Conservation (phyloP, 768 basidiomycete genomes). For the Glaciozyma martinii region DNA sequence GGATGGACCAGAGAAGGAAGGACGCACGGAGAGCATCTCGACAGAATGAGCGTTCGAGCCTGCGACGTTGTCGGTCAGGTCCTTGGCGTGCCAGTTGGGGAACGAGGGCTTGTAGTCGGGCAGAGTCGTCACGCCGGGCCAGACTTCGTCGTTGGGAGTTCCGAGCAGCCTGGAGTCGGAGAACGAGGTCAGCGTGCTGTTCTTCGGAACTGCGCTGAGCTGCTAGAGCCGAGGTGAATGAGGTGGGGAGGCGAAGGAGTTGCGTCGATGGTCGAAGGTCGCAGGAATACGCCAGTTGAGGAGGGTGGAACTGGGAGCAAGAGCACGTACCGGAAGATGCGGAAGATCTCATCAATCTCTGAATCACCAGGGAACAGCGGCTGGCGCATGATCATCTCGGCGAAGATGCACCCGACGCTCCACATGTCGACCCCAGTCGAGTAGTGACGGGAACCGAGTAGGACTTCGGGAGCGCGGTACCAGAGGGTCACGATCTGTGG, state of each 20-base stretch:
- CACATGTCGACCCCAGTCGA: slow-evolving; percentile 99
- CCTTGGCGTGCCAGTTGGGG: slow-evolving; percentile 82
- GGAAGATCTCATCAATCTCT: slow-evolving; percentile 99
- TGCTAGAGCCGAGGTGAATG: too few relatives aligned
- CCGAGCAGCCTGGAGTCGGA: slow-evolving; percentile 64
- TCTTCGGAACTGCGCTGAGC: background rate
- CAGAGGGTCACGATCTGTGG: slow-evolving; percentile 91
- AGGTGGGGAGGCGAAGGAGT: too few relatives aligned
- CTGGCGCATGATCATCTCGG: slow-evolving; percentile 90
- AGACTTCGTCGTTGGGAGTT: slow-evolving; percentile 79
- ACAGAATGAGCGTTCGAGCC: slow-evolving; percentile 22
- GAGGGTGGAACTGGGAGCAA: too few relatives aligned
- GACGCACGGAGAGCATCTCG: slow-evolving; percentile 30
- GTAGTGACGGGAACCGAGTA: slow-evolving; percentile 91
- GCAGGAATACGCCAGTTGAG: too few relatives aligned
- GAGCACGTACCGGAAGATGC: slow-evolving; percentile 77
- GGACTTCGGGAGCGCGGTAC: slow-evolving; percentile 97
- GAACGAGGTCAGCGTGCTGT: background rate
- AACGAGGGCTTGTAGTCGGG: slow-evolving; percentile 96
- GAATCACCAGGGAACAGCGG: slow-evolving; percentile 97
- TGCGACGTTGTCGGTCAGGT: slow-evolving; percentile 44
- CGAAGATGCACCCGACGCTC: slow-evolving; percentile 98
- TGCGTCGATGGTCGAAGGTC: too few relatives aligned
- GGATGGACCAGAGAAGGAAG: background rate
- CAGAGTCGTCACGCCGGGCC: slow-evolving; percentile 79